Evolutionary conservation across 1,284 basidiomycete species (phyloP).

Genomic region (Anthracocystis walkeri): DNA sequence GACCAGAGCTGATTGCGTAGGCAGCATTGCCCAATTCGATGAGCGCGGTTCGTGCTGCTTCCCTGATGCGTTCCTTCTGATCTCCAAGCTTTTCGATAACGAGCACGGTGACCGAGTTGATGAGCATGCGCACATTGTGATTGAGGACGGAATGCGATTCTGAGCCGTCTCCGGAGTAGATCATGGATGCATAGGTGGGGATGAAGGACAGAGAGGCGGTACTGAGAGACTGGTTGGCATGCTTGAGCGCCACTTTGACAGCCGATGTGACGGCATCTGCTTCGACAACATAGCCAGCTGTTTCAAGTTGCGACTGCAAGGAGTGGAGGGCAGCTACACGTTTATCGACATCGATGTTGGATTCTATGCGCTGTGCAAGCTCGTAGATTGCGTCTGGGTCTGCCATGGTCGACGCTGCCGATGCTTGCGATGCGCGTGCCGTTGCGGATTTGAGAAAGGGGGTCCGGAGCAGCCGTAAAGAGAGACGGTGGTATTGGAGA

Average conservation of each 20-base stretch:
- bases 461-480: too few relatives aligned
- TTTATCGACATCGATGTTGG: slow-evolving; percentile 52
- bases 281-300: slow-evolving; percentile 46
- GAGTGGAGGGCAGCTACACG: slow-evolving; percentile 36
- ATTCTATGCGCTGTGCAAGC: slow-evolving; percentile 41
- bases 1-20: slow-evolving; percentile 73
- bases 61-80: slow-evolving; percentile 77
- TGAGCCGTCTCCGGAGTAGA: slow-evolving; percentile 34
- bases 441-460: neutral
- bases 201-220: slow-evolving; percentile 65
- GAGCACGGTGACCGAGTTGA: slow-evolving; percentile 78
- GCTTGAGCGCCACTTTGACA: slow-evolving; percentile 81
- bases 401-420: slow-evolving; percentile 24
- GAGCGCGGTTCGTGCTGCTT: slow-evolving; percentile 80
- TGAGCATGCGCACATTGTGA: slow-evolving; percentile 52
- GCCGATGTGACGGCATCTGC: slow-evolving; percentile 54
- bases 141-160: slow-evolving; percentile 37
- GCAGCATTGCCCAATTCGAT: slow-evolving; percentile 79
- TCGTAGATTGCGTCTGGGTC: slow-evolving; percentile 50
- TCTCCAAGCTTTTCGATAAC: slow-evolving; percentile 86
- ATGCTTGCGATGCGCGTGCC: neutral
- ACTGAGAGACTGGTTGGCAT: slow-evolving; percentile 80
- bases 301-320: slow-evolving; percentile 39
- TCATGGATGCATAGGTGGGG: slow-evolving; percentile 54
- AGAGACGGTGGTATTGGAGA: too few relatives aligned